Percentiles rank a stretch among this genome's conserved stretches.
These are phyloP conservation scores for Cyclostephanos tholiformis DNA, from an alignment of 108 stramenopile genomes.

Conservation along the genomic window DNA sequence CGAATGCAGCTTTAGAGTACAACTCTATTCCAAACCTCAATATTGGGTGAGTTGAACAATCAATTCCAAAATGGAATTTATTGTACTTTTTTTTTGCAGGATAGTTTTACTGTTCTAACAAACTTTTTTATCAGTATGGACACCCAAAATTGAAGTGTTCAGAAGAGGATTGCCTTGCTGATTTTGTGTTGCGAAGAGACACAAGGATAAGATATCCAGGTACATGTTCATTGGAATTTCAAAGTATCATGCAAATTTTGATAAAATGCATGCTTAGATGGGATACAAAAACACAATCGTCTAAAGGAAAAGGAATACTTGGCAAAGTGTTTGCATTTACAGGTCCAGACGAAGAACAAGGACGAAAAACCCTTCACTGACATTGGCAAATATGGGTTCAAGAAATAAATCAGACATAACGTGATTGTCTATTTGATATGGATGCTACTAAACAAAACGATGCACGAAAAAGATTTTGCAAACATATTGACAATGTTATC, in stretches of 20 bases:
- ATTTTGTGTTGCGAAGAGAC: conserved; percentile 16
- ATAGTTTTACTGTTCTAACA: conserved; percentile 5
- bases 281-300: conserved; percentile 18
- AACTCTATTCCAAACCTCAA: conserved; percentile 20
- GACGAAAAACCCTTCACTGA: too few relatives aligned
- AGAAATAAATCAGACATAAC: conserved; percentile 6
- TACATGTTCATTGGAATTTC: conserved; percentile 27
- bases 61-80: background rate
- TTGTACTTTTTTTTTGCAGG: background rate
- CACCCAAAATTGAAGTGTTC: conserved; percentile 11
- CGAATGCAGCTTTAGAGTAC: too few relatives aligned
- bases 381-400: too few relatives aligned
- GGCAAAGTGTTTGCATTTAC: conserved; percentile 12
- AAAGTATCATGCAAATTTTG: conserved; percentile 30
- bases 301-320: too few relatives aligned
- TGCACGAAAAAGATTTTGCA: conserved; percentile 1
- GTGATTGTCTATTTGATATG: conserved; percentile 6
- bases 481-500: background rate
- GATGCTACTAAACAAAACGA: conserved; percentile 8
- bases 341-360: conserved; percentile 31
- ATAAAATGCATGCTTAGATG: conserved; percentile 11
- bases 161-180: conserved; percentile 25
- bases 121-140: background rate
- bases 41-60: conserved; percentile 24
- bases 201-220: conserved; percentile 18